Base-by-base conservation (phyloP, 139 green algal species). In the Spirogloea muscicola region DNA sequence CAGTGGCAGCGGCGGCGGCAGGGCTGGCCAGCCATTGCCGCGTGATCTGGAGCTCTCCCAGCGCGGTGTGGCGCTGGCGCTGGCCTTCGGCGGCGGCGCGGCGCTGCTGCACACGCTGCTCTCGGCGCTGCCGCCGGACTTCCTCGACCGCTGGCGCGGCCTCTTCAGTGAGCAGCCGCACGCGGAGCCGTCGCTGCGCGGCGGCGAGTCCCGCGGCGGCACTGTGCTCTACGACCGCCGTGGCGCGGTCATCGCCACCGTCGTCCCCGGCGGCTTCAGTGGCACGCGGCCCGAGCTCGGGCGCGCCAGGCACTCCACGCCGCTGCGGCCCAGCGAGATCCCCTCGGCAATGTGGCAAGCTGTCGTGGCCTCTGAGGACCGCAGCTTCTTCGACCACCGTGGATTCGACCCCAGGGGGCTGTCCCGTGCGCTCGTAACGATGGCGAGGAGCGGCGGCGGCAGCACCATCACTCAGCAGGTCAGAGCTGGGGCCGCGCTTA, bases 381-480 rank as follows among this genome's bases (percentile, higher is more conserved):
- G 79, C 2, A 51, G 81, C n/a, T 89, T 89, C 74, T 89, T 87
- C 39, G 29, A 78, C 7, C 85, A 89, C 67, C 34, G 52, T 4
- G 85, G 85, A 0, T 46, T 89, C n/a, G 85, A 89, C 72, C 18
- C 81, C 13, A 41, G 55, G 1, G 84, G 85, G 2, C 10, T 89
- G 34, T 52, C 65, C 7, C 72, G 84, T 13, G 84, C 84, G 18
- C 25, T 89, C 0, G 2, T 86, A 9, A 81, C 78, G 9, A 34
- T 86, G 1, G 85, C 84, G 1, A 44, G 34, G n/a, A 41, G 25
- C 25, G 85, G 85, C 3, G 85, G 85, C 21, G 85, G 85, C n/a
- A 85, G 69, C 37, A 89, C 85, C 21, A 86, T 89, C 70, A 89
- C 85, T 21, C 85, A 89, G 74, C 85, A 88, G 69, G 69, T 77